phyloP scores from a whole-genome alignment of 345 rosid genomes.

The Cochlearia excelsa region DNA sequence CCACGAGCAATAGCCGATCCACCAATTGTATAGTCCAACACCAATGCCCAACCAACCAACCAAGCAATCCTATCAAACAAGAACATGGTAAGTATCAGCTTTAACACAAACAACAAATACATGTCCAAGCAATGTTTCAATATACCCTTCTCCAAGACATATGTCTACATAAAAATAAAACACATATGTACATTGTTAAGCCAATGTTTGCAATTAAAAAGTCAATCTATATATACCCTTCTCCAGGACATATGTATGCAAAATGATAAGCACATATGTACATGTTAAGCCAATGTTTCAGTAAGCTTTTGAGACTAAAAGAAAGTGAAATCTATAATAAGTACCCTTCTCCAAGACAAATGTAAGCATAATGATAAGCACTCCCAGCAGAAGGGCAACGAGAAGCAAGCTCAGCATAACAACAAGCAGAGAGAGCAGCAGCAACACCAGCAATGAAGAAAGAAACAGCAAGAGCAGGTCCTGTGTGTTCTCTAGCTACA shows the following conservation, averaged over 20 bases:
- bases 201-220: too few relatives aligned
- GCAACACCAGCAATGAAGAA: conserved; percentile 93
- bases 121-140: neutral
- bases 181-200: too few relatives aligned
- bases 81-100: neutral
- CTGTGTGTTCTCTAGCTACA: conserved; percentile 95
- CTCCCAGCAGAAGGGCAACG: conserved; percentile 99
- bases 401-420: conserved; percentile 93
- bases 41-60: conserved; percentile 93
- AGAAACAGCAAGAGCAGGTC: conserved; percentile 89
- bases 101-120: conserved; percentile 9
- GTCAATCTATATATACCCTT: too few relatives aligned
- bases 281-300: neutral
- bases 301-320: neutral
- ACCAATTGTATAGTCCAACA: conserved; percentile 91
- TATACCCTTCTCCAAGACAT: too few relatives aligned
- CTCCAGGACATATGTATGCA: too few relatives aligned
- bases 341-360: conserved; percentile 94
- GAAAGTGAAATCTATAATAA: neutral
- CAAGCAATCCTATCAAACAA: conserved; percentile 57
- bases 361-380: conserved; percentile 95
- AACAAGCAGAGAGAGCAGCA: conserved; percentile 90
- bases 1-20: conserved; percentile 96
- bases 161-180: too few relatives aligned
- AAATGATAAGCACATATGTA: neutral